A percentile compares a stretch with the other conserved stretches of the same genome.
These are phyloP conservation scores for Boehmeria nivea DNA, from an alignment of 306 rosid genomes.

Conservation along the genomic window DNA sequence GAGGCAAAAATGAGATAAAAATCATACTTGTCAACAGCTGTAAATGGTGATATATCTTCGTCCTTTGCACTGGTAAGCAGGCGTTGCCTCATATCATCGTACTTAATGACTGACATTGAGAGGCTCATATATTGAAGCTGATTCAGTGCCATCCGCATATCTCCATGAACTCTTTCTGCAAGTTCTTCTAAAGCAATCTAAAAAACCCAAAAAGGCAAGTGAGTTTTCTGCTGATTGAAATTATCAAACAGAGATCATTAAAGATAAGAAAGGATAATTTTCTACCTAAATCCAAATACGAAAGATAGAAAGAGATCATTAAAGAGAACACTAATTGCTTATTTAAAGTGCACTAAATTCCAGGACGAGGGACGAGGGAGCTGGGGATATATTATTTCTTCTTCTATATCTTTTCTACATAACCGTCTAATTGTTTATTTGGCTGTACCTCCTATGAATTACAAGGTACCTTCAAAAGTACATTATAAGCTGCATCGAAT, in stretches of 20 bases:
- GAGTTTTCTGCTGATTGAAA: not conserved
- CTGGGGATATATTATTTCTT: too few species aligned
- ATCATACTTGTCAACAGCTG: slow-evolving; percentile 89
- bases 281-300: not conserved
- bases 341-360: too few species aligned
- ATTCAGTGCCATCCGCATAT: slow-evolving; percentile 93
- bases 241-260: not conserved
- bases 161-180: slow-evolving; percentile 91
- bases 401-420: too few species aligned
- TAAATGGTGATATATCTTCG: slow-evolving; percentile 94
- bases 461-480: too few species aligned
- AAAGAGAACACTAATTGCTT: not conserved
- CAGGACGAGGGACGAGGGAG: too few species aligned
- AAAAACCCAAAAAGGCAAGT: slow-evolving; percentile 14
- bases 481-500: too few species aligned
- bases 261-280: not conserved
- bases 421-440: too few species aligned
- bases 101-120: slow-evolving; percentile 75
- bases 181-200: slow-evolving; percentile 94
- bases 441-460: too few species aligned
- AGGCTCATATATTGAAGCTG: slow-evolving; percentile 93
- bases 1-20: not conserved
- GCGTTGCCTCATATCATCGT: slow-evolving; percentile 78
- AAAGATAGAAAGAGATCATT: not conserved
- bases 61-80: slow-evolving; percentile 69